Conservation (phyloP, 1,139 yeast species). For the Kurtzmaniella quercitrusa region DNA sequence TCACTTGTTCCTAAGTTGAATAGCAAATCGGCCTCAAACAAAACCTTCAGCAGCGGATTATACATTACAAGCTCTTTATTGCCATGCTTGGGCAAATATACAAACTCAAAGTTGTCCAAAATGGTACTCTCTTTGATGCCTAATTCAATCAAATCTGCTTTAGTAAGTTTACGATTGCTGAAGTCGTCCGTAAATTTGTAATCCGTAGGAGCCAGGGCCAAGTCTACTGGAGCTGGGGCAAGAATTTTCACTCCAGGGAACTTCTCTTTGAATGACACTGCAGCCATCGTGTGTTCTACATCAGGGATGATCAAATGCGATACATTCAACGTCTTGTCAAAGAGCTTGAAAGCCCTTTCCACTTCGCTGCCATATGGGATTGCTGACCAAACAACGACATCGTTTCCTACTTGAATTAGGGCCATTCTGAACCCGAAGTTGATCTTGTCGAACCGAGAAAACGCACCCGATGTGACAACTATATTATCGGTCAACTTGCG, state of each 20-base stretch:
- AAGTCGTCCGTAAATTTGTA: conserved; percentile 22
- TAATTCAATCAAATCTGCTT: conserved; percentile 15
- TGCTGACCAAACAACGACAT: conserved; percentile 55
- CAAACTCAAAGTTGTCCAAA: conserved; percentile 45
- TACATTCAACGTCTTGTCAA: conserved; percentile 29
- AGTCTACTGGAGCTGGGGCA: conserved; percentile 41
- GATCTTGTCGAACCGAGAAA: conserved; percentile 34
- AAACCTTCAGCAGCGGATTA: conserved; percentile 40
- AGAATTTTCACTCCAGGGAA: conserved; percentile 47
- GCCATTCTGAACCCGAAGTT: conserved; percentile 65
- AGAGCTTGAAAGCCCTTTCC: conserved; percentile 30
- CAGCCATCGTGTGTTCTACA: conserved; percentile 54
- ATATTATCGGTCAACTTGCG: conserved; percentile 44
- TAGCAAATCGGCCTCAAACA: conserved; percentile 55
- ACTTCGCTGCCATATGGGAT: conserved; percentile 53
- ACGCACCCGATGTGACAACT: conserved; percentile 47
- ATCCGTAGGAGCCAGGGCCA: conserved; percentile 30
- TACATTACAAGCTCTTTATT: conserved; percentile 54
- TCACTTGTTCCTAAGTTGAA: conserved; percentile 40
- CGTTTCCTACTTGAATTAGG: conserved; percentile 32
- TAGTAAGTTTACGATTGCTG: conserved; percentile 22
- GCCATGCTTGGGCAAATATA: conserved; percentile 48
- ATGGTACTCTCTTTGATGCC: conserved; percentile 25
- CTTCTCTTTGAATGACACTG: conserved; percentile 43
- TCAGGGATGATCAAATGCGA: conserved; percentile 50